phyloP scores from a whole-genome alignment of 164 flowering plant species.

The Liquidambar formosana region DNA sequence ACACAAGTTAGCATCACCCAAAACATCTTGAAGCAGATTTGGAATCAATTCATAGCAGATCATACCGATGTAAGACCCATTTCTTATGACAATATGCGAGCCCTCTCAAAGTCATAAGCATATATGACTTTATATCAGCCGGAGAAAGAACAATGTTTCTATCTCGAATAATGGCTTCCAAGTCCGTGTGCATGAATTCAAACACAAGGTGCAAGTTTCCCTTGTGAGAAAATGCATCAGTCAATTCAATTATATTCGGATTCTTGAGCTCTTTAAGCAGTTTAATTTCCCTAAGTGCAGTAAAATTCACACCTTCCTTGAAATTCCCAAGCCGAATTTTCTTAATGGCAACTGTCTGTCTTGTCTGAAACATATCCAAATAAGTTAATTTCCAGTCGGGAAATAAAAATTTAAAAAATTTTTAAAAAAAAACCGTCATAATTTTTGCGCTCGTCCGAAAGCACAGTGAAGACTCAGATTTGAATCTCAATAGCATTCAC shows the following conservation, averaged over 20 bases:
- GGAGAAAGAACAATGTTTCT: slow-evolving; percentile 68
- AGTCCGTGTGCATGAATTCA: slow-evolving; percentile 71
- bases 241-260: slow-evolving; percentile 64
- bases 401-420: too few relatives aligned
- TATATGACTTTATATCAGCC: slow-evolving; percentile 58
- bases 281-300: slow-evolving; percentile 69
- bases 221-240: slow-evolving; percentile 70
- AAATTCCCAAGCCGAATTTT: slow-evolving; percentile 63
- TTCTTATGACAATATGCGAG: slow-evolving; percentile 65
- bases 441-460: not conserved
- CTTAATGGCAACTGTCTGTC: slow-evolving; percentile 63
- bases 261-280: slow-evolving; percentile 65
- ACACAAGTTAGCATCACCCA: slow-evolving; percentile 1
- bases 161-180: slow-evolving; percentile 70
- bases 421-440: not conserved
- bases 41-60: not conserved
- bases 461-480: too few relatives aligned
- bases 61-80: slow-evolving; percentile 68
- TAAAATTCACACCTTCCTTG: slow-evolving; percentile 70
- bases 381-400: not conserved
- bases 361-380: slow-evolving; percentile 41
- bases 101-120: slow-evolving; percentile 70
- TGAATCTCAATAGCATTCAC: too few relatives aligned
- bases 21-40: too few relatives aligned
- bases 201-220: slow-evolving; percentile 67